Percentiles rank a stretch among this genome's conserved stretches.
These are phyloP conservation scores for Ilex aquifolium DNA, from an alignment of 257 asterid genomes.

Conservation along the genomic window DNA sequence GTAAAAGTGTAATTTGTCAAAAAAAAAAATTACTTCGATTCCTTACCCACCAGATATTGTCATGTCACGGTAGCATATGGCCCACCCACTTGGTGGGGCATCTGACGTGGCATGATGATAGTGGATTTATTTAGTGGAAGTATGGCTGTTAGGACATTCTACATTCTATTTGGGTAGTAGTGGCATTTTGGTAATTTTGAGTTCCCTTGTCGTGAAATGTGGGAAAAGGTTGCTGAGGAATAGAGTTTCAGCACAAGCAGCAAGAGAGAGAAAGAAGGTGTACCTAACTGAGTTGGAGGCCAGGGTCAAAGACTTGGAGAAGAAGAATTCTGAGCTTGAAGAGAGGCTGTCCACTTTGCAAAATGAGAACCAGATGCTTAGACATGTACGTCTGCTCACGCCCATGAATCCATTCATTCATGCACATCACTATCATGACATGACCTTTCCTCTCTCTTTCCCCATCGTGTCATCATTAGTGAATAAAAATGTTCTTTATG, in stretches of 20 bases:
- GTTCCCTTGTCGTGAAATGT: too few relatives aligned
- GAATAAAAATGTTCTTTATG: neutral
- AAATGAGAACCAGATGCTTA: slow-evolving; percentile 96
- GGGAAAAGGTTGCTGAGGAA: slow-evolving; percentile 81
- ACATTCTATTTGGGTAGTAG: too few relatives aligned
- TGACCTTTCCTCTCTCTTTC: neutral
- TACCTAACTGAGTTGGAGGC: slow-evolving; percentile 84
- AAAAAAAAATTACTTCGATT: too few relatives aligned
- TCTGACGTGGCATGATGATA: neutral
- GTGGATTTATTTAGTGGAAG: too few relatives aligned
- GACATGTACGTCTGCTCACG: slow-evolving; percentile 51
- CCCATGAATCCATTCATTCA: too few relatives aligned
- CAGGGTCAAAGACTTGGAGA: slow-evolving; percentile 81
- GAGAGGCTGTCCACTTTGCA: slow-evolving; percentile 89
- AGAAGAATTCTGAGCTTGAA: slow-evolving; percentile 93
- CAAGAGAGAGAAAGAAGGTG: slow-evolving; percentile 99
- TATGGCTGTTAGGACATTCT: too few relatives aligned
- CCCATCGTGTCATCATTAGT: neutral
- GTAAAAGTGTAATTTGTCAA: too few relatives aligned
- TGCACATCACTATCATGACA: neutral
- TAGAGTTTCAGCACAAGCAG: slow-evolving; percentile 98
- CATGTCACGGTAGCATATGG: too few relatives aligned
- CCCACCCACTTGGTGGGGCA: neutral
- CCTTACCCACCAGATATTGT: too few relatives aligned
- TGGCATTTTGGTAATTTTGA: too few relatives aligned